Conservation (phyloP, 2,329 filamentous ascomycete species). For the Talaromyces funiculosus region DNA sequence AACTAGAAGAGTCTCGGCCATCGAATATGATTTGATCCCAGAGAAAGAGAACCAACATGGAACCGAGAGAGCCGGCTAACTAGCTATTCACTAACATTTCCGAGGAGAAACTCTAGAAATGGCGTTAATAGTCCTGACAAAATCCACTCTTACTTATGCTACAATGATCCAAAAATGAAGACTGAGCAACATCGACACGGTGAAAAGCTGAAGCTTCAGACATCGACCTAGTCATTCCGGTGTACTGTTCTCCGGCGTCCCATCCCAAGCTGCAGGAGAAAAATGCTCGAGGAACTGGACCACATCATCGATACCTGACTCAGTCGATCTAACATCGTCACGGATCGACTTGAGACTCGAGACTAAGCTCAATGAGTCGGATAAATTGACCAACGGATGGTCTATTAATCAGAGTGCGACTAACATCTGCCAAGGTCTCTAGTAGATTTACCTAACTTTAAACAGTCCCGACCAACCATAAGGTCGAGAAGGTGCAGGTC, state of each 20-base stretch:
- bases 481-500: neutral
- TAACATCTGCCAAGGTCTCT: too few relatives aligned
- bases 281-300: neutral
- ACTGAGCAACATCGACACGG: neutral
- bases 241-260: neutral
- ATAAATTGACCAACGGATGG: neutral
- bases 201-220: neutral
- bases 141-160: neutral
- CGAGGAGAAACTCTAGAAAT: neutral
- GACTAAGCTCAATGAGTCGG: neutral
- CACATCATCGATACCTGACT: neutral
- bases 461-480: neutral
- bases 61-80: neutral
- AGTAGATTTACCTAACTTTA: neutral
- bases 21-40: too few relatives aligned
- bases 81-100: neutral
- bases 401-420: neutral
- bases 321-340: neutral
- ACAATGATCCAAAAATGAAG: too few relatives aligned
- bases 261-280: neutral
- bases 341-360: neutral
- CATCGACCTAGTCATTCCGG: neutral
- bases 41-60: too few relatives aligned
- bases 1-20: neutral
- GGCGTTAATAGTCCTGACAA: neutral